Base-by-base conservation (phyloP, 495 filamentous ascomycete species). In the Penicillium subrubescens region DNA sequence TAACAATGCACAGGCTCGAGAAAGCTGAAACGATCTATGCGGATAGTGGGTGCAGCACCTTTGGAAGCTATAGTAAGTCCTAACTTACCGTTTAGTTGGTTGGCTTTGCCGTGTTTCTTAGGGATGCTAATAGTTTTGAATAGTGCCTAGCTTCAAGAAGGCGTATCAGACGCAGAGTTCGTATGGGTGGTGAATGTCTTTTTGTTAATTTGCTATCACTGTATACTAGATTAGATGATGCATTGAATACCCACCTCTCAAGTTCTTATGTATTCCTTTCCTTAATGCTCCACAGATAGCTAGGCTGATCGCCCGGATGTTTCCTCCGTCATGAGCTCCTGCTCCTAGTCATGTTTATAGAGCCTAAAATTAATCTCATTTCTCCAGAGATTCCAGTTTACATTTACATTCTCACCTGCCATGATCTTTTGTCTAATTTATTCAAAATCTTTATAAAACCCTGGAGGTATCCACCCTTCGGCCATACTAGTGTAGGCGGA, bases 81-180 rank as follows among this genome's bases (percentile, higher is more conserved):
- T 6, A 29, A 3, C 44, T 25, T 25, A 19, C 8, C 25, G 34
- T 1, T 6, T n/a, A 10, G 3, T 34, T 0, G 17, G 14, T 8
- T 5, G 33, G 2, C 8, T 35, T 60, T n/a, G 8, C 3, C 14
- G 17, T 27, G 25, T 27, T 27, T 27, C 25, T 27, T 27, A 27
- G 4, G 25, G 25, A 43, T 44, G 35, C 59, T 69, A 48, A 65
- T 57, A 58, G 10, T 39, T 19, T 8, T 11, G 19, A 12, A 57
- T 46, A 81, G 79, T 79, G 70, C 75, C 76, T 23, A 67, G 67
- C 27, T 81, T 81, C 58, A 68, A 62, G 33, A 67, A 64, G 63
- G 74, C 75, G 17, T 68, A 61, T 54, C 43, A 60, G 39, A 59
- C 64, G 19, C 25, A 44, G 31, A 50, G 34, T 27, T 58, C 62